Evolutionary conservation across 1,284 basidiomycete species (phyloP).

Genomic region (Puccinia brachypodii): DNA sequence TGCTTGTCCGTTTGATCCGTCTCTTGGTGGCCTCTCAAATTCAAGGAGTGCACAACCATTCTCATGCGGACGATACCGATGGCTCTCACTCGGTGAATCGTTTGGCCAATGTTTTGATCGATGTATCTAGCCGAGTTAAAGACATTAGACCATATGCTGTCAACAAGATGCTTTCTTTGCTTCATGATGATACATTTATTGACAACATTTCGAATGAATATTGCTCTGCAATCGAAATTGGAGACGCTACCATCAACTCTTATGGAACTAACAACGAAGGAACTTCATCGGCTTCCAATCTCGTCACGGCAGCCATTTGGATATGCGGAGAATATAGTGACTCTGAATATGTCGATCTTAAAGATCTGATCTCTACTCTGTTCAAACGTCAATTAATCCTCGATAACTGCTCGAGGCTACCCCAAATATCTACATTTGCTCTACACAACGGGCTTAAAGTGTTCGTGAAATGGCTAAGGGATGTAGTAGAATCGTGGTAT

Average conservation of each 20-base stretch:
- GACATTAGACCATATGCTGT: constrained; percentile 76
- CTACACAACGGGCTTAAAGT: constrained; percentile 49
- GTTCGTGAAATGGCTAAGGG: constrained; percentile 47
- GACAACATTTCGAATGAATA: constrained; percentile 51
- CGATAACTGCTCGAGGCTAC: constrained; percentile 9
- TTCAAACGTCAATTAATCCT: constrained; percentile 55
- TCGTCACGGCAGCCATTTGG: constrained; percentile 89
- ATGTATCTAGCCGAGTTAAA: constrained; percentile 78
- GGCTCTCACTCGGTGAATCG: constrained; percentile 55
- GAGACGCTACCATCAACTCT: constrained; percentile 58
- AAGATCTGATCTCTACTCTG: constrained; percentile 61
- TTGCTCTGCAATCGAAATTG: constrained; percentile 49
- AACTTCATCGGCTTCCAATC: constrained; percentile 60
- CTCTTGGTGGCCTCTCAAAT: constrained; percentile 58
- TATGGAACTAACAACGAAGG: constrained; percentile 64
- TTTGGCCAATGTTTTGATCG: constrained; percentile 79
- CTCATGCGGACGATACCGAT: not conserved
- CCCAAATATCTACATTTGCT: constrained; percentile 21
- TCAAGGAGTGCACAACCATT: not conserved
- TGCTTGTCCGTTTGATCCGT: constrained; percentile 84
- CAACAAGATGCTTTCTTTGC: constrained; percentile 72
- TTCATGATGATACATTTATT: constrained; percentile 74
- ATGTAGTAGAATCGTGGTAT: constrained; percentile 17
- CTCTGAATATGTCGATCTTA: constrained; percentile 52
- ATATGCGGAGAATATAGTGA: constrained; percentile 88